Evolutionary conservation across 306 rosid species (phyloP), one percentile per base, ranked within the genome.

Genomic region (Medicago truncatula): DNA sequence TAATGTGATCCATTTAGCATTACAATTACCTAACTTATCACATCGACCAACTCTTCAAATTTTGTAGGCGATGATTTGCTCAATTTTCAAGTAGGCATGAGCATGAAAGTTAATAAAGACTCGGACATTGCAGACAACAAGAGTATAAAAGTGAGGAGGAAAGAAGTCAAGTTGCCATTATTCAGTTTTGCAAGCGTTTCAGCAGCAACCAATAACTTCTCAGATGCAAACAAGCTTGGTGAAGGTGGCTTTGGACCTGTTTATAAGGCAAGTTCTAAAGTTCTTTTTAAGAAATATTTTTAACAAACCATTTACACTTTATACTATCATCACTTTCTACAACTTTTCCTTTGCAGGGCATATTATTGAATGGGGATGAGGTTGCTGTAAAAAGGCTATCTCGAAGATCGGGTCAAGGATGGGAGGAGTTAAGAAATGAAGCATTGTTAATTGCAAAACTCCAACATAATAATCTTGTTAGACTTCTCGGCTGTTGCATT

Each of bases 191-290:
- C 10, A 7, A 84, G 85, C n/a, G 85, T 84, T 61, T 70, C 85
- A 3, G 40, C 74, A 1, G 84, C 84, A 13, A 76, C 87, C 9
- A 0, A 80, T 76, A 73, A 73, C 21, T 80, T 84, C 14, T 73
- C 80, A 53, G 17, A n/a, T 10, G 23, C 25, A 80, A 84, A 80
- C 18, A 84, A 76, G 50, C 85, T 76, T 5, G 87, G 87, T 1
- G 87, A 84, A 65, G 85, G 85, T 25, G 87, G 87, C 11, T 84
- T 84, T 76, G 87, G 87, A 72, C 84, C 82, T 2, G 84, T 84
- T 76, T 80, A 80, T 54, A 84, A 76, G 82, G 87, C 17, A 83
- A 8, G 69, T 12, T 12, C 69, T 18, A 36, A 46, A 59, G 9
- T 28, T 25, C 16, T n/a, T 4, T 44, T 16, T 44, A 2, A 21